A percentile compares a stretch with the other conserved stretches of the same genome.
Evolutionary conservation across 2,329 filamentous ascomycete species (phyloP).

Genomic region (Fusarium proliferatum): DNA sequence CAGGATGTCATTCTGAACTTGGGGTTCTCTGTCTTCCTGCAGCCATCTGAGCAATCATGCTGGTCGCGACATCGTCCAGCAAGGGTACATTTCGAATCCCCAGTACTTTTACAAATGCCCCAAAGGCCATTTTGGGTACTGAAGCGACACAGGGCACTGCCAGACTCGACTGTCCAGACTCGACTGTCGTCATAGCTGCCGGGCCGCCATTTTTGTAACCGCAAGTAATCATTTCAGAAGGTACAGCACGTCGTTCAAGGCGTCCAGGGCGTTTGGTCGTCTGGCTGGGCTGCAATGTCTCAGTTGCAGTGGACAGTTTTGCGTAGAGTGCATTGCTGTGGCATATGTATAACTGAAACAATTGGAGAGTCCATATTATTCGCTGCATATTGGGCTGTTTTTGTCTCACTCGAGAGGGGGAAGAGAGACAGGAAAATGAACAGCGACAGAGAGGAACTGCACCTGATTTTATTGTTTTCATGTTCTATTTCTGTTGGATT

Average conservation of each 20-base stretch:
- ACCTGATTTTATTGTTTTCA: background rate
- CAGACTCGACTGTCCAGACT: conserved; percentile 47
- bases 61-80: conserved; percentile 51
- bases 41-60: conserved; percentile 47
- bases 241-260: conserved; percentile 2
- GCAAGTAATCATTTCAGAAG: conserved; percentile 42
- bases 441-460: background rate
- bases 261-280: background rate
- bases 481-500: background rate
- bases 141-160: conserved; percentile 49
- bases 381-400: background rate
- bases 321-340: background rate
- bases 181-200: conserved; percentile 41
- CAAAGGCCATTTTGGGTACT: conserved; percentile 49
- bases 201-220: conserved; percentile 47
- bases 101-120: conserved; percentile 49
- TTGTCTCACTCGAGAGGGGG: background rate
- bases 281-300: conserved; percentile 16
- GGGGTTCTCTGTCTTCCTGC: conserved; percentile 39
- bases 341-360: conserved; percentile 23
- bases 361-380: background rate
- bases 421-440: background rate
- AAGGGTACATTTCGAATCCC: conserved; percentile 45
- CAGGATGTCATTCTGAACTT: conserved; percentile 50
- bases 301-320: conserved; percentile 1